These are phyloP conservation scores for Vachellia pachyceras DNA, from an alignment of 306 rosid species.

Conservation along the genomic window DNA sequence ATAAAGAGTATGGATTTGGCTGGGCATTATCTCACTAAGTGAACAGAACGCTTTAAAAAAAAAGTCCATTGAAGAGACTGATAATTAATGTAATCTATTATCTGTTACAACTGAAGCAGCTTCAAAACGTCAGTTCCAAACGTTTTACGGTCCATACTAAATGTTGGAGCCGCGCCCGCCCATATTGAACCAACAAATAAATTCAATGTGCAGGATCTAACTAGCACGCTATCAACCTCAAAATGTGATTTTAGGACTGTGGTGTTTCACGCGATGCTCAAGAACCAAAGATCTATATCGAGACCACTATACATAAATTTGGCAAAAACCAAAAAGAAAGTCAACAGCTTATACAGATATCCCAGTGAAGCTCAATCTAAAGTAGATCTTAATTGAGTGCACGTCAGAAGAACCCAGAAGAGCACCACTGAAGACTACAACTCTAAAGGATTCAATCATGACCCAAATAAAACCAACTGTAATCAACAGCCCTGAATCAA, in stretches of 20 bases:
- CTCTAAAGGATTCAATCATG: conserved; percentile 23
- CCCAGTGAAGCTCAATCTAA: conserved; percentile 30
- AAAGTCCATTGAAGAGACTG: background rate
- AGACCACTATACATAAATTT: background rate
- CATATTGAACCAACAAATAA: conserved; percentile 1
- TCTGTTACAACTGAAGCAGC: conserved; percentile 11
- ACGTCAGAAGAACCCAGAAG: conserved; percentile 21
- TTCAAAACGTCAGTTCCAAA: conserved; percentile 1
- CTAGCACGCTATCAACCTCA: conserved; percentile 8
- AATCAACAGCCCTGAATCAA: conserved; percentile 23
- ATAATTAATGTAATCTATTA: background rate
- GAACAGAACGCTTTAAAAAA: conserved; percentile 13
- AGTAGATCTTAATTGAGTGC: conserved; percentile 47
- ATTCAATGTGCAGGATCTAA: conserved; percentile 1
- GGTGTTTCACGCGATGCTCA: background rate
- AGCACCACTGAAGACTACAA: conserved; percentile 35
- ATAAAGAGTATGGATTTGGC: background rate
- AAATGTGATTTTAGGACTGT: conserved; percentile 28
- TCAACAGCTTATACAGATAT: conserved; percentile 24
- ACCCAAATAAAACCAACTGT: background rate
- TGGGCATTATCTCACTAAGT: conserved; percentile 4
- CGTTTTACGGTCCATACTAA: background rate
- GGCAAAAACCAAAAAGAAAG: conserved; percentile 11
- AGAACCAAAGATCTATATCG: conserved; percentile 25
- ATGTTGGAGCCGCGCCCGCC: background rate